Percentiles rank a stretch among this genome's conserved stretches.
Conservation (phyloP, 2,329 filamentous ascomycete genomes). For the Colletotrichum destructivum region DNA sequence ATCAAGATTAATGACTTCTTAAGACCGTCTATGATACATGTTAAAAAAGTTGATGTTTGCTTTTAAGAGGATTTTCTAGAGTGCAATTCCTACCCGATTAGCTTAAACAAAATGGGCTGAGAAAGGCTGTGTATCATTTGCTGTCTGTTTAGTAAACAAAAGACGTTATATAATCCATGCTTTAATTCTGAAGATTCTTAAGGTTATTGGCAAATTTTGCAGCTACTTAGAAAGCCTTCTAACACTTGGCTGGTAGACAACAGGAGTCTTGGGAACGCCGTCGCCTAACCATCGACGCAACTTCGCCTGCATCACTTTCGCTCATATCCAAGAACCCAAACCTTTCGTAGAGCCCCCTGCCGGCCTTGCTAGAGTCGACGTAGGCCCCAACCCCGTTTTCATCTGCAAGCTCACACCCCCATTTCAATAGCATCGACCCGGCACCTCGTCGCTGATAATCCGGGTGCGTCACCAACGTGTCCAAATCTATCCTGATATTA, state of each 20-base stretch:
- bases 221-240: neutral
- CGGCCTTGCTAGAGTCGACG: conserved; percentile 45
- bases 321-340: conserved; percentile 35
- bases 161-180: neutral
- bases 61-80: neutral
- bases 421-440: conserved; percentile 46
- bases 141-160: too few species aligned
- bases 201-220: neutral
- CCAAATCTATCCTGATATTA: conserved; percentile 43
- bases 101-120: neutral
- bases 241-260: neutral
- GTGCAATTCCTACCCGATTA: neutral
- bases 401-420: conserved; percentile 47
- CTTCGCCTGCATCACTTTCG: neutral
- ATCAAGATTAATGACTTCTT: conserved; percentile 2
- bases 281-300: conserved; percentile 25
- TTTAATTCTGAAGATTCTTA: neutral
- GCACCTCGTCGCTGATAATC: conserved; percentile 47
- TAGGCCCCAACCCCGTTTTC: conserved; percentile 44
- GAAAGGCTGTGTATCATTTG: too few species aligned
- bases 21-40: neutral
- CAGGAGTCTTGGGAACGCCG: neutral
- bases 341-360: conserved; percentile 23
- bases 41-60: neutral
- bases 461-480: conserved; percentile 47